Percentiles rank a stretch among this genome's conserved stretches.
Evolutionary conservation across 306 rosid species (phyloP).

Genomic region (Hippophae gyantsensis): DNA sequence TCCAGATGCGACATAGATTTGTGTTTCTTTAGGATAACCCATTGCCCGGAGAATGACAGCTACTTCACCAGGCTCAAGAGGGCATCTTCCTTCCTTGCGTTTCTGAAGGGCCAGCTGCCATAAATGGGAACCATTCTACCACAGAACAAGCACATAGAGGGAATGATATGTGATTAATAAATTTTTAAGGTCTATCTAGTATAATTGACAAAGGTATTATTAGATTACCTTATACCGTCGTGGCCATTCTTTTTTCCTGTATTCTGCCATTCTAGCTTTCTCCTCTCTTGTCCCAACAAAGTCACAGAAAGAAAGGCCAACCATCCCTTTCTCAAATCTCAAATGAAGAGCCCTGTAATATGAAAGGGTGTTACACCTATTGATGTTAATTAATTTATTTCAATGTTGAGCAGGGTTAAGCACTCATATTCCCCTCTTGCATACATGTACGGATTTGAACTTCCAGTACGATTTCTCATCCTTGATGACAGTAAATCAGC

Average conservation of each 20-base stretch:
- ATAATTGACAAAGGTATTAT: conserved; percentile 9
- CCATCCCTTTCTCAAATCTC: conserved; percentile 99
- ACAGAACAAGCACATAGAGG: conserved; percentile 21
- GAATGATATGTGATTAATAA: conserved; percentile 3
- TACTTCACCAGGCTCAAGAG: conserved; percentile 98
- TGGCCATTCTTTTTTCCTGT: conserved; percentile 95
- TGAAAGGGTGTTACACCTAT: conserved; percentile 29
- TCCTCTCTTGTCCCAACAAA: conserved; percentile 98
- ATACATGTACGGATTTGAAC: conserved; percentile 89
- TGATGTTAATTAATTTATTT: conserved; percentile 12
- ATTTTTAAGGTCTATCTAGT: conserved; percentile 7
- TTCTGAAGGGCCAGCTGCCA: conserved; percentile 98
- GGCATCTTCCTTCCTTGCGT: conserved; percentile 98
- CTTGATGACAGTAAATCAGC: conserved; percentile 85
- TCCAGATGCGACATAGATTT: conserved; percentile 97
- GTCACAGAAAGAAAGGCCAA: conserved; percentile 94
- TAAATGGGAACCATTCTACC: conserved; percentile 97
- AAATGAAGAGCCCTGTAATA: conserved; percentile 92
- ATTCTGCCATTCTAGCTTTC: conserved; percentile 88
- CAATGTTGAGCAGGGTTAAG: conserved; percentile 14
- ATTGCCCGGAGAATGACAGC: conserved; percentile 96
- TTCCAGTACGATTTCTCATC: conserved; percentile 94
- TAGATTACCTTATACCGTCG: conserved; percentile 82
- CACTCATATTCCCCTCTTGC: conserved; percentile 25
- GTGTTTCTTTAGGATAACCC: conserved; percentile 98